Conservation (phyloP, 202 grass and related monocot species). For the Zoysia matrella region DNA sequence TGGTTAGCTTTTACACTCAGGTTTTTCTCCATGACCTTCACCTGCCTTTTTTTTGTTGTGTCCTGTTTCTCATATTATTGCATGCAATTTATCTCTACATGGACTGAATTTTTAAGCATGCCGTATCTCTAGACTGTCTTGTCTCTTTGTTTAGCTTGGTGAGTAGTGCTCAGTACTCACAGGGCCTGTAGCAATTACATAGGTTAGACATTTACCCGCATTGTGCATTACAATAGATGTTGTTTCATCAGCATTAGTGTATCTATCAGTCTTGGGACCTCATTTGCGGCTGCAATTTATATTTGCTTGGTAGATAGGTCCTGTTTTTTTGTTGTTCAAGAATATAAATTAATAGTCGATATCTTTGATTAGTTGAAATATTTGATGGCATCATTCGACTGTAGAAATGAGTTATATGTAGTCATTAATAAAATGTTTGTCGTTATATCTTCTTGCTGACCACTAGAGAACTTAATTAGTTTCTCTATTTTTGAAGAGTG, state of each 20-base stretch:
- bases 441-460: not conserved
- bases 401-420: not conserved
- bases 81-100: constrained; percentile 7
- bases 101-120: constrained; percentile 7
- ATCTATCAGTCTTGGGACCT: not conserved
- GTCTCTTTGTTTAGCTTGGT: not conserved
- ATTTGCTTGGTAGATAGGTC: not conserved
- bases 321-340: not conserved
- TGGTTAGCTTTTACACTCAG: too few relatives aligned
- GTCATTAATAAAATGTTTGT: not conserved
- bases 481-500: constrained; percentile 6
- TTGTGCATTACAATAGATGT: constrained; percentile 3
- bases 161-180: not conserved
- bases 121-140: not conserved
- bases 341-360: not conserved
- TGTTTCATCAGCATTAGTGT: not conserved
- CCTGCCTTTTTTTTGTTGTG: too few relatives aligned
- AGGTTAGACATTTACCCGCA: not conserved
- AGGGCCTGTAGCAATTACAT: not conserved
- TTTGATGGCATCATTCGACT: not conserved
- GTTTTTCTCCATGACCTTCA: too few relatives aligned
- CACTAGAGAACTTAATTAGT: not conserved
- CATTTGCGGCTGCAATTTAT: constrained; percentile 12
- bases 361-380: not conserved
- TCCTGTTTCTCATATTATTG: not conserved